These are phyloP conservation scores for Fusarium sp. DNA, from an alignment of 2,329 filamentous ascomycete genomes.

Conservation along the genomic window DNA sequence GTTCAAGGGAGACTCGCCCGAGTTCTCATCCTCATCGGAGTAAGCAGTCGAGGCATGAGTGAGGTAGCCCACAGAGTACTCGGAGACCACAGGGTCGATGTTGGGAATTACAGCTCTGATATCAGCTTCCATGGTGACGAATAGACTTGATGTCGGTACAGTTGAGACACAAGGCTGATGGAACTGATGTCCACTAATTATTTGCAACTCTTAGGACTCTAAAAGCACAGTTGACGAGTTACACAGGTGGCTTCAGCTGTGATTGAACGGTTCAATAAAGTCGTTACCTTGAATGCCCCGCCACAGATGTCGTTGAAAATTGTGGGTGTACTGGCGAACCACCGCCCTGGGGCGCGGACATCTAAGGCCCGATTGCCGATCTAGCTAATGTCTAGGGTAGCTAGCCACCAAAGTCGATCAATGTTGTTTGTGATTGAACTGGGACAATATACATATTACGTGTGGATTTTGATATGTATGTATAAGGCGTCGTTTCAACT, in stretches of 20 bases:
- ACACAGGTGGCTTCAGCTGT: slow-evolving; percentile 1
- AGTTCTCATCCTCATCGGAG: slow-evolving; percentile 76
- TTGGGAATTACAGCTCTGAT: slow-evolving; percentile 85
- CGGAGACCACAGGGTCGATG: slow-evolving; percentile 87
- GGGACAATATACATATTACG: background rate
- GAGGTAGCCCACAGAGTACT: slow-evolving; percentile 94
- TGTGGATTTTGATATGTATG: background rate
- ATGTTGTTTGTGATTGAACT: background rate
- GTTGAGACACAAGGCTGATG: background rate
- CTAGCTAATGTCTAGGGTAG: slow-evolving; percentile 15
- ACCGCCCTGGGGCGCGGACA: slow-evolving; percentile 13
- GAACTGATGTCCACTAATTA: background rate
- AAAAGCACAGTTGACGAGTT: background rate
- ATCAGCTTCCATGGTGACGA: slow-evolving; percentile 80
- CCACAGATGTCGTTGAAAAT: slow-evolving; percentile 44
- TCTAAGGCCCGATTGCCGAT: slow-evolving; percentile 40
- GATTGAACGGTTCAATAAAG: slow-evolving; percentile 26
- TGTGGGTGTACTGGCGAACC: slow-evolving; percentile 36
- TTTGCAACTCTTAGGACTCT: background rate
- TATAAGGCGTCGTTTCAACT: too few relatives aligned
- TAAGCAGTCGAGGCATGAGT: slow-evolving; percentile 91
- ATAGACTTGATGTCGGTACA: background rate
- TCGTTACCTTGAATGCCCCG: slow-evolving; percentile 39
- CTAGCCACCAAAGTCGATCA: background rate
- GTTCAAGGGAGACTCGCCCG: slow-evolving; percentile 77